Conservation (phyloP, 2,329 filamentous ascomycete genomes). For the Fusarium sp. region DNA sequence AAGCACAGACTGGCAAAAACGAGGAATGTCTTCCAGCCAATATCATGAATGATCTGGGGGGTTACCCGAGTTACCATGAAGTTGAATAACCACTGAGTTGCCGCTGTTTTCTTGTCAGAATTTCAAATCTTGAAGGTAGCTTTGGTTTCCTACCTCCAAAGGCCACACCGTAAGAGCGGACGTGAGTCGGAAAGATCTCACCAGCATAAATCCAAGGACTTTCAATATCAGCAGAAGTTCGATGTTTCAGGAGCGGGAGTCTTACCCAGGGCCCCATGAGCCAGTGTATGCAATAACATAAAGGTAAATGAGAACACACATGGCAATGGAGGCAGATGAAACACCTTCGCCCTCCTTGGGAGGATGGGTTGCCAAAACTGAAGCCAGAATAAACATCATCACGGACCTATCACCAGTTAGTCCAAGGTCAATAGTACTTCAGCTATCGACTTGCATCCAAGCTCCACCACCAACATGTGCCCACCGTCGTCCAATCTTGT, state of each 20-base stretch:
- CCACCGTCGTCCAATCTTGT: conserved; percentile 34
- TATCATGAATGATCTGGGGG: neutral
- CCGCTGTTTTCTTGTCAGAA: conserved; percentile 56
- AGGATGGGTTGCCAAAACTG: conserved; percentile 1
- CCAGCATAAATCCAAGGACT: neutral
- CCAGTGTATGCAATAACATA: neutral
- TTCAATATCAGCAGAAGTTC: neutral
- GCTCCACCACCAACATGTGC: conserved; percentile 12
- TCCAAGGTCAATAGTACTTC: no score
- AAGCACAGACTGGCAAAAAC: conserved; percentile 1
- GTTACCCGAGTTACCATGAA: conserved; percentile 63
- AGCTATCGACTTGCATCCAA: neutral
- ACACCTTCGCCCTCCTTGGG: neutral
- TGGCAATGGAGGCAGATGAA: neutral
- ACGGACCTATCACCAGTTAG: neutral
- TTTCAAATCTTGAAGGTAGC: neutral
- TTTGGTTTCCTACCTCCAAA: neutral
- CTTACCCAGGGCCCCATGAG: neutral
- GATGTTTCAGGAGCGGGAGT: neutral
- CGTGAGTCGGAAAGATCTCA: neutral
- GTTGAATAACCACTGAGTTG: conserved; percentile 77
- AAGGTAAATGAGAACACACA: neutral
- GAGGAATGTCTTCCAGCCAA: conserved; percentile 4
- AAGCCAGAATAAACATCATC: neutral
- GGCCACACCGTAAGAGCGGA: neutral